Percentiles rank a stretch among this genome's conserved stretches.
These are phyloP conservation scores for Amylocarpus encephaloides DNA, from an alignment of 2,329 filamentous ascomycete genomes.

Conservation along the genomic window DNA sequence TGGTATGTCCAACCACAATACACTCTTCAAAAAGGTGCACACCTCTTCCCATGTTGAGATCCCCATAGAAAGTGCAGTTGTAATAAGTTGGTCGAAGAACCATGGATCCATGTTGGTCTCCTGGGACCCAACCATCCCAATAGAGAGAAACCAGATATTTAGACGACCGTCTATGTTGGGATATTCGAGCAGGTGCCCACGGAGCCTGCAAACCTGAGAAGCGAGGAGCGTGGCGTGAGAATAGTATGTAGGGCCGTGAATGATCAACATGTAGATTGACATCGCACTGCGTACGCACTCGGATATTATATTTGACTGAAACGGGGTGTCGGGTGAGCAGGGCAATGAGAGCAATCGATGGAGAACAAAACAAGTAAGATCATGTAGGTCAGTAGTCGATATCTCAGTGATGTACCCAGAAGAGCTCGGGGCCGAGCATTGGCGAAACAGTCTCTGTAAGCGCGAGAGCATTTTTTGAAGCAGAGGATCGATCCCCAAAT, in stretches of 20 bases:
- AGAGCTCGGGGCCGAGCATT: no score
- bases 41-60: conserved; percentile 25
- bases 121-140: conserved; percentile 36
- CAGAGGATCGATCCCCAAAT: conserved; percentile 15
- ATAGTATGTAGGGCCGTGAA: conserved; percentile 51
- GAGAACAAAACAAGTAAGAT: conserved; percentile 48
- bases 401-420: conserved; percentile 28
- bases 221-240: conserved; percentile 40
- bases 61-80: conserved; percentile 1
- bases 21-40: conserved; percentile 14
- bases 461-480: conserved; percentile 13
- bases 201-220: conserved; percentile 28
- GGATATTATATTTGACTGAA: conserved; percentile 25
- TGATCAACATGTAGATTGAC: conserved; percentile 45
- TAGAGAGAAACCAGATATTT: conserved; percentile 37
- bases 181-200: conserved; percentile 22
- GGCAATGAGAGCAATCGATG: conserved; percentile 39
- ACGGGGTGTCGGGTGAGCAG: background rate
- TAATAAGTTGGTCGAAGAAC: conserved; percentile 27
- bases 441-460: conserved; percentile 34
- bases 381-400: conserved; percentile 42
- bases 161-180: conserved; percentile 23
- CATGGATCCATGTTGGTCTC: conserved; percentile 27
- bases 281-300: conserved; percentile 43
- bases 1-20: conserved; percentile 30